A percentile compares a stretch with the other conserved stretches of the same genome.
Evolutionary conservation across 78 protist species (phyloP).

Genomic region (Salpingoeca rosetta): DNA sequence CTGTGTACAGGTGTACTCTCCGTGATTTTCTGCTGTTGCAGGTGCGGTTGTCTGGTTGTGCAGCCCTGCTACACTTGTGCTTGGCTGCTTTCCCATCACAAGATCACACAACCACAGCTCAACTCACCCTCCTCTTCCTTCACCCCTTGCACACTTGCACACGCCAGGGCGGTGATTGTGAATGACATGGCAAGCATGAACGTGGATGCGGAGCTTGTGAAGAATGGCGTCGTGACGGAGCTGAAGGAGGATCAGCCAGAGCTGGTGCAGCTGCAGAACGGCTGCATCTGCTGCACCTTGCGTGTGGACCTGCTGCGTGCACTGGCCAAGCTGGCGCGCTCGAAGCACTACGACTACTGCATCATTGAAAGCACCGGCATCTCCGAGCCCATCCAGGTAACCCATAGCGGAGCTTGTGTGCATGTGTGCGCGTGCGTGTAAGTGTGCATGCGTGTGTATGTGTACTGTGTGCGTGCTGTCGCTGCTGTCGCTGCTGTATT

Average conservation of each 20-base stretch:
- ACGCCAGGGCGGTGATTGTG: constrained; percentile 66
- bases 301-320: constrained; percentile 74
- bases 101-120: too few species aligned
- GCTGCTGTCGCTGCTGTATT: background rate
- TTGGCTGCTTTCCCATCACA: too few species aligned
- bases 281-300: constrained; percentile 90
- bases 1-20: too few species aligned
- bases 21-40: too few species aligned
- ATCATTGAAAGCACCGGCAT: constrained; percentile 52
- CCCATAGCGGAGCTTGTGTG: constrained; percentile 73
- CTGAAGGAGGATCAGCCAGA: constrained; percentile 46
- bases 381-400: constrained; percentile 80
- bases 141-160: too few species aligned
- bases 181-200: constrained; percentile 73
- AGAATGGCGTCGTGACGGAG: background rate
- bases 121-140: too few species aligned
- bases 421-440: too few species aligned
- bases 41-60: too few species aligned
- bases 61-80: too few species aligned
- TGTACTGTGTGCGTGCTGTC: too few species aligned
- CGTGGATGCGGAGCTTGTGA: constrained; percentile 68
- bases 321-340: constrained; percentile 23
- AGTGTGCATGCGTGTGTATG: too few species aligned
- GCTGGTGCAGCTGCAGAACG: constrained; percentile 75
- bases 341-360: constrained; percentile 20